These are phyloP conservation scores for Dalechampia spathulata DNA, from an alignment of 441 rosid species.

Conservation along the genomic window DNA sequence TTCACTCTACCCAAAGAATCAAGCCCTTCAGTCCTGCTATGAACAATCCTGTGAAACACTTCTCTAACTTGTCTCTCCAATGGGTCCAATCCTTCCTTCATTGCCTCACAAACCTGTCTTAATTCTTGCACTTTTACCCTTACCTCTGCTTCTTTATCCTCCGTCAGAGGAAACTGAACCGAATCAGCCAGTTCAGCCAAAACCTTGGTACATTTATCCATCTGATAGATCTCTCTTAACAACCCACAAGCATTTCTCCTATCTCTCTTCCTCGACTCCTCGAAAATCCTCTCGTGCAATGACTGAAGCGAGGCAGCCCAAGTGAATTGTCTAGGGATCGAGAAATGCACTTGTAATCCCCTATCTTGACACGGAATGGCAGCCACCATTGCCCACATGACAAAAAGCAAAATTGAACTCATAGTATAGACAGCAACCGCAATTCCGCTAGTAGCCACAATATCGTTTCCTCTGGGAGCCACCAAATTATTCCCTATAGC, in stretches of 20 bases:
- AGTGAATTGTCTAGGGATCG: conserved; percentile 46
- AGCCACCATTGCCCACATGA: conserved; percentile 85
- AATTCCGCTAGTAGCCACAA: conserved; percentile 47
- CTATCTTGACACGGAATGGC: conserved; percentile 93
- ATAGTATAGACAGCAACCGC: conserved; percentile 58
- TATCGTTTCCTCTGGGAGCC: conserved; percentile 48
- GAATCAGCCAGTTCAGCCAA: conserved; percentile 65
- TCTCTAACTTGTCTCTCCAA: conserved; percentile 77
- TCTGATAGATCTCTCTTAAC: conserved; percentile 69
- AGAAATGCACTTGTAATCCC: conserved; percentile 70
- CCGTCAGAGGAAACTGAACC: conserved; percentile 54
- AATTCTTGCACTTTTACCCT: conserved; percentile 53
- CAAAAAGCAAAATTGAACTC: conserved; percentile 57
- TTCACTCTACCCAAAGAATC: conserved; percentile 38
- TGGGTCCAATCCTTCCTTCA: conserved; percentile 63
- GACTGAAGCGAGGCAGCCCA: conserved; percentile 59
- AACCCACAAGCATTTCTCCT: conserved; percentile 72
- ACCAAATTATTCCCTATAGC: conserved; percentile 61
- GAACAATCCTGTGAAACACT: conserved; percentile 74
- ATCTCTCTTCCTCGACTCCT: conserved; percentile 74
- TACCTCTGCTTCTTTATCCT: conserved; percentile 56
- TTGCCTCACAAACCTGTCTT: conserved; percentile 31
- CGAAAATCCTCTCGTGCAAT: conserved; percentile 65
- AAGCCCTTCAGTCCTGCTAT: conserved; percentile 75
- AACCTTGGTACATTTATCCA: conserved; percentile 54